A percentile compares a stretch with the other conserved stretches of the same genome.
phyloP scores from a whole-genome alignment of 768 basidiomycete species.

The Pleurotus platypus region DNA sequence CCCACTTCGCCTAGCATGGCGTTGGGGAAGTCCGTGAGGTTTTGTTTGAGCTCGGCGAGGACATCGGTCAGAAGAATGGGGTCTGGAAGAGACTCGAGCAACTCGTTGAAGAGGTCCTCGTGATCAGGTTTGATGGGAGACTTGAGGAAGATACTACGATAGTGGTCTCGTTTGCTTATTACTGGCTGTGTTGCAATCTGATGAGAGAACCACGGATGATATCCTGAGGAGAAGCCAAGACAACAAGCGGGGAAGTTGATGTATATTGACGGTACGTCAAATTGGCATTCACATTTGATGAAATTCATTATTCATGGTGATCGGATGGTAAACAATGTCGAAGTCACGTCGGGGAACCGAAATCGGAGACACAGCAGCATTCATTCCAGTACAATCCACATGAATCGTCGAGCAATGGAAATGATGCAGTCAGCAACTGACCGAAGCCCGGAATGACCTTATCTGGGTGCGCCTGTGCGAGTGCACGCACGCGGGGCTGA shows the following conservation, averaged over 20 bases:
- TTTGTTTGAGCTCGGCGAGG: conserved; percentile 52
- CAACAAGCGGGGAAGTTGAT: conserved; percentile 2
- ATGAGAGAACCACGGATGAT: conserved; percentile 53
- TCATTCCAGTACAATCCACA: neutral
- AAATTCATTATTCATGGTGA: neutral
- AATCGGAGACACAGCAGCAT: neutral
- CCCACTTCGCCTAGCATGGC: conserved; percentile 95
- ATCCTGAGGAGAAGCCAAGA: conserved; percentile 69
- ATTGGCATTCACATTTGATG: neutral
- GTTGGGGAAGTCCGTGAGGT: conserved; percentile 57
- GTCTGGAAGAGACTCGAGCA: conserved; percentile 68
- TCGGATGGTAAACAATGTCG: too few species aligned
- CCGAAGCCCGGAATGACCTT: conserved; percentile 89
- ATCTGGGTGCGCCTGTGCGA: conserved; percentile 58
- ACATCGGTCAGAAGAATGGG: conserved; percentile 63
- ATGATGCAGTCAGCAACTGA: conserved; percentile 32
- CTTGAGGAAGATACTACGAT: conserved; percentile 62
- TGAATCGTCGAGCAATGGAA: neutral
- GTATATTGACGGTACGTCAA: too few species aligned
- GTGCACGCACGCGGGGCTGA: conserved; percentile 64
- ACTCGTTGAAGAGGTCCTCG: conserved; percentile 42
- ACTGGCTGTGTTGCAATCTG: conserved; percentile 50
- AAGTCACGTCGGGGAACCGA: too few species aligned
- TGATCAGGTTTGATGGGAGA: conserved; percentile 18
- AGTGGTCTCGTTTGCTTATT: conserved; percentile 68